phyloP scores from a whole-genome alignment of 2,329 filamentous ascomycete species.

The Cryphonectria nitschkei region DNA sequence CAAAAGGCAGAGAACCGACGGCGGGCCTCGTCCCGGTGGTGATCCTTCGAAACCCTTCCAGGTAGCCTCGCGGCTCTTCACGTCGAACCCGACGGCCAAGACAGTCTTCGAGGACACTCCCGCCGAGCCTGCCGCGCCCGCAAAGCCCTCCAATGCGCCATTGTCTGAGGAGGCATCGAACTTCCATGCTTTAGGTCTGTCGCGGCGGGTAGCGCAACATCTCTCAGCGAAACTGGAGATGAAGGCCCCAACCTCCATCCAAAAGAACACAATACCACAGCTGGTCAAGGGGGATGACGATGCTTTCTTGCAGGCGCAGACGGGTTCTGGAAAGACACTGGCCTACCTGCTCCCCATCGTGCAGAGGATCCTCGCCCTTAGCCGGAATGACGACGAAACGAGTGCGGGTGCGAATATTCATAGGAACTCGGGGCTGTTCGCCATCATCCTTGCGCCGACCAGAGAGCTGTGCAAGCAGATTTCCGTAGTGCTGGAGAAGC shows the following conservation, averaged over 20 bases:
- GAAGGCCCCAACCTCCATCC: conserved; percentile 91
- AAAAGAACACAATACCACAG: conserved; percentile 84
- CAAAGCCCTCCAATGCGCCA: conserved; percentile 87
- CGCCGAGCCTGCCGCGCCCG: conserved; percentile 52
- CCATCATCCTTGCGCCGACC: conserved; percentile 91
- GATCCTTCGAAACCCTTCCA: conserved; percentile 45
- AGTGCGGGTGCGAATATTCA: conserved; percentile 62
- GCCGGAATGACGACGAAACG: conserved; percentile 55
- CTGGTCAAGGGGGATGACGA: conserved; percentile 81
- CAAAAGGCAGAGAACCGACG: conserved; percentile 37
- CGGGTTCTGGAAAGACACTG: conserved; percentile 94
- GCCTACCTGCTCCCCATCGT: conserved; percentile 94
- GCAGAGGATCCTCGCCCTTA: conserved; percentile 80
- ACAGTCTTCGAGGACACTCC: conserved; percentile 59
- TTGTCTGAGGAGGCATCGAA: conserved; percentile 81
- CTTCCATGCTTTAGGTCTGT: conserved; percentile 85
- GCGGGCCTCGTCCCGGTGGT: conserved; percentile 35
- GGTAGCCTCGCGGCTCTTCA: conserved; percentile 89
- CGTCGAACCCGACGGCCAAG: conserved; percentile 79
- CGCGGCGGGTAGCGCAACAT: conserved; percentile 78
- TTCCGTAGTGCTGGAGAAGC: conserved; percentile 78
- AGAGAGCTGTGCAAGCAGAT: conserved; percentile 96
- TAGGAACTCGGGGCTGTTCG: conserved; percentile 87
- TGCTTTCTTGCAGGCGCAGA: conserved; percentile 95
- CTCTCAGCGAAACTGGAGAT: conserved; percentile 83